A percentile compares a stretch with the other conserved stretches of the same genome.
Evolutionary conservation across 2,329 filamentous ascomycete genomes (phyloP).

Genomic region (Acrodontium crateriforme): DNA sequence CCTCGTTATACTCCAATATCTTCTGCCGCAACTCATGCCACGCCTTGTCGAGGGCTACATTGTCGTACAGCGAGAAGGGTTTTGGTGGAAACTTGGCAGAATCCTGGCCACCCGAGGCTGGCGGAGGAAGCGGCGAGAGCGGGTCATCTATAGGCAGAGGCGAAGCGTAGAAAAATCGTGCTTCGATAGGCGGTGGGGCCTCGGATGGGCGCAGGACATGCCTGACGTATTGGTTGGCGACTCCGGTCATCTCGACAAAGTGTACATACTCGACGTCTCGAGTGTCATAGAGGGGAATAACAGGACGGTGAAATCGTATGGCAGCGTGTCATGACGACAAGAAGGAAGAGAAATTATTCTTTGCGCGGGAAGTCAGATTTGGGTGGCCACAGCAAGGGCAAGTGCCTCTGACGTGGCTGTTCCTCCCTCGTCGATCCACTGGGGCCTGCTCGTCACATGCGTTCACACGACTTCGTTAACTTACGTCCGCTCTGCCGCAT

Average conservation of each 20-base stretch:
- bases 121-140: slow-evolving; percentile 24
- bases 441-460: too few relatives aligned
- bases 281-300: slow-evolving; percentile 3
- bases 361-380: too few relatives aligned
- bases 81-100: slow-evolving; percentile 19
- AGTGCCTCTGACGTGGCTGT: too few relatives aligned
- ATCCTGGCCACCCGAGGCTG: slow-evolving; percentile 12
- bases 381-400: too few relatives aligned
- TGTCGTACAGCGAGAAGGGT: slow-evolving; percentile 26
- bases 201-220: slow-evolving; percentile 28
- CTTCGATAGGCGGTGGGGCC: slow-evolving; percentile 21
- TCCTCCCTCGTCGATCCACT: too few relatives aligned
- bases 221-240: slow-evolving; percentile 29
- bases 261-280: slow-evolving; percentile 1
- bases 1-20: slow-evolving; percentile 21
- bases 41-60: slow-evolving; percentile 21
- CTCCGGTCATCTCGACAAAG: slow-evolving; percentile 2
- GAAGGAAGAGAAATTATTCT: too few relatives aligned
- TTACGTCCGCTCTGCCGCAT: too few relatives aligned
- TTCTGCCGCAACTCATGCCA: slow-evolving; percentile 23
- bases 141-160: slow-evolving; percentile 25
- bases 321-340: too few relatives aligned
- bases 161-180: slow-evolving; percentile 25
- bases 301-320: slow-evolving; percentile 1
- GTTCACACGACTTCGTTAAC: too few relatives aligned